Percentiles rank a stretch among this genome's conserved stretches.
Conservation (phyloP, 1,284 basidiomycete species). For the Pseudozyma hubeiensis region DNA sequence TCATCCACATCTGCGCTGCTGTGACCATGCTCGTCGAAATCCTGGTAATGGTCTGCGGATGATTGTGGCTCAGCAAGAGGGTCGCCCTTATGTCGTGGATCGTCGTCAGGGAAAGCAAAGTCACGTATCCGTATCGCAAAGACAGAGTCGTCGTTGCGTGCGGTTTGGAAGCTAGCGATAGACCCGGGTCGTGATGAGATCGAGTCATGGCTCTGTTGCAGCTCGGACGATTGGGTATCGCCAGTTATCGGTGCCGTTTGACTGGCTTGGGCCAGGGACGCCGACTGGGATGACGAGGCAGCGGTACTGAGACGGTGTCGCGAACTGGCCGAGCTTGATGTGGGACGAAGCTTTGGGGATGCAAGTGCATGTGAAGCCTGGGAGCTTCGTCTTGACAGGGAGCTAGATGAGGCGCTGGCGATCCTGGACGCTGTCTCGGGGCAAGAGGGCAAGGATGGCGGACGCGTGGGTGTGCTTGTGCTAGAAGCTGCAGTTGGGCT, state of each 20-base stretch:
- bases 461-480: slow-evolving; percentile 31
- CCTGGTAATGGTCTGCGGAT: neutral
- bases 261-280: neutral
- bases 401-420: slow-evolving; percentile 31
- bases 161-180: slow-evolving; percentile 34
- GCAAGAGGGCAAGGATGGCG: slow-evolving; percentile 39
- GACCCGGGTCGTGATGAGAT: slow-evolving; percentile 28
- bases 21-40: slow-evolving; percentile 13
- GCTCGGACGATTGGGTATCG: slow-evolving; percentile 2
- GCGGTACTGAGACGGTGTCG: slow-evolving; percentile 23
- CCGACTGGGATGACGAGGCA: slow-evolving; percentile 1
- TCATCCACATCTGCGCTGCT: slow-evolving; percentile 15
- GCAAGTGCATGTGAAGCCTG: slow-evolving; percentile 29
- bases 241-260: neutral
- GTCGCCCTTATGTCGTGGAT: slow-evolving; percentile 44
- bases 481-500: slow-evolving; percentile 14
- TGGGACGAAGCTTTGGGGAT: slow-evolving; percentile 33
- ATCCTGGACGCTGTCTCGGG: slow-evolving; percentile 51
- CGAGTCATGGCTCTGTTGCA: neutral
- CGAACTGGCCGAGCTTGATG: slow-evolving; percentile 27
- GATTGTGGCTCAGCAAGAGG: slow-evolving; percentile 7
- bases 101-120: slow-evolving; percentile 48
- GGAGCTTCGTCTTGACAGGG: slow-evolving; percentile 36
- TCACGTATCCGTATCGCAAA: slow-evolving; percentile 43
- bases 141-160: slow-evolving; percentile 5